phyloP scores from a whole-genome alignment of 768 basidiomycete species.

The Mycena kentingensis region DNA sequence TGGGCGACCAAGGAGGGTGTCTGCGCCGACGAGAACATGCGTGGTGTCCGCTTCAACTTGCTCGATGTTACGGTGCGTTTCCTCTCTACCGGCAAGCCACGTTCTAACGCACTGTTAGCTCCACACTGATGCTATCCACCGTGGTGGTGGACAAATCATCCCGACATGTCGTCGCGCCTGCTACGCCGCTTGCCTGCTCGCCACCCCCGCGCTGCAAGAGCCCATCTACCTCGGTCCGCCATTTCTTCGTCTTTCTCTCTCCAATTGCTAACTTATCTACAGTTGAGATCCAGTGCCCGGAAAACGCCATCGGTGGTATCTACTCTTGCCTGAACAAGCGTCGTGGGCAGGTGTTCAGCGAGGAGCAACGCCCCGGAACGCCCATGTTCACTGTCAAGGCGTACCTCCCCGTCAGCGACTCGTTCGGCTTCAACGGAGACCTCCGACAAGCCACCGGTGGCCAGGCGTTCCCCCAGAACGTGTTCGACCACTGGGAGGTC shows the following conservation, averaged over 20 bases:
- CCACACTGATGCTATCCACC: constrained; percentile 98
- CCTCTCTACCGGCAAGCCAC: neutral
- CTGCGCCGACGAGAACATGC: constrained; percentile 96
- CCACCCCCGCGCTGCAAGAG: constrained; percentile 90
- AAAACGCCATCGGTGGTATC: constrained; percentile 96
- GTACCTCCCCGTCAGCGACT: constrained; percentile 88
- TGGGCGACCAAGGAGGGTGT: constrained; percentile 99
- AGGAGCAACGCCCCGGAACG: constrained; percentile 95
- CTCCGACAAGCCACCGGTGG: constrained; percentile 90
- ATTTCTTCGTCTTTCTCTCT: neutral
- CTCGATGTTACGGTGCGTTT: constrained; percentile 86
- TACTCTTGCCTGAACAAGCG: constrained; percentile 93
- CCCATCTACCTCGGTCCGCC: constrained; percentile 87
- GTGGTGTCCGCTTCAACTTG: constrained; percentile 95
- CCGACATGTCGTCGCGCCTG: constrained; percentile 95
- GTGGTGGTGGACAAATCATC: constrained; percentile 98
- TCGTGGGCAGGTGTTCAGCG: constrained; percentile 97
- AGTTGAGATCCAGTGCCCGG: constrained; percentile 99
- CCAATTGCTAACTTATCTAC: constrained; percentile 1
- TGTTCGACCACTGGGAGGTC: constrained; percentile 91
- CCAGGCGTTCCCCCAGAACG: constrained; percentile 97
- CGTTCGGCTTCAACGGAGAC: constrained; percentile 97
- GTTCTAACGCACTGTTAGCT: constrained; percentile 49
- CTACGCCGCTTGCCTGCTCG: constrained; percentile 94
- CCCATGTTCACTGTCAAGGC: constrained; percentile 99